Conservation (phyloP, 2,329 filamentous ascomycete species). For the Diplodia mutila region DNA sequence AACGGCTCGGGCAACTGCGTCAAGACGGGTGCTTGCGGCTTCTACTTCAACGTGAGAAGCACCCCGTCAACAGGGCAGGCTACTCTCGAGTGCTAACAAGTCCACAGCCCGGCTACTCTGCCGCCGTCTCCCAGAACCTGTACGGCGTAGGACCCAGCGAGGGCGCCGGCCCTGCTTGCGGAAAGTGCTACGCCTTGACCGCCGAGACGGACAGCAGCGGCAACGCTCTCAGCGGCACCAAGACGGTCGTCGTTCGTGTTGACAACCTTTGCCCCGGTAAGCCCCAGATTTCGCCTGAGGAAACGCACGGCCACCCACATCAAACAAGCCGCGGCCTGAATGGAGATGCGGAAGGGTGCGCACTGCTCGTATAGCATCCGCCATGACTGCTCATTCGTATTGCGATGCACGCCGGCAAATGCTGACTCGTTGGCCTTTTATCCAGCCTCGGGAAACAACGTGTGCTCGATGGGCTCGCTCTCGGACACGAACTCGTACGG, state of each 20-base stretch:
- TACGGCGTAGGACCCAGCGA: conserved; percentile 44
- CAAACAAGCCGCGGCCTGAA: neutral
- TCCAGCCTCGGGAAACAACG: conserved; percentile 39
- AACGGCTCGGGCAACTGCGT: conserved; percentile 28
- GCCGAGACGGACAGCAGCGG: conserved; percentile 40
- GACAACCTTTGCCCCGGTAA: conserved; percentile 46
- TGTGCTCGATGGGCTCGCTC: conserved; percentile 42
- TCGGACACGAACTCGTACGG: conserved; percentile 44
- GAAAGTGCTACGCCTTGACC: conserved; percentile 45
- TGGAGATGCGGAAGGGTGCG: neutral
- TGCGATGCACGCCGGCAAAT: neutral
- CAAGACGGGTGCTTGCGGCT: conserved; percentile 28
- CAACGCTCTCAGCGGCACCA: conserved; percentile 35
- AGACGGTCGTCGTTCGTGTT: conserved; percentile 44
- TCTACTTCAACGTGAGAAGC: conserved; percentile 28
- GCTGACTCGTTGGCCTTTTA: neutral
- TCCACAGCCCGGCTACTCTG: conserved; percentile 31
- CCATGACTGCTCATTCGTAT: neutral
- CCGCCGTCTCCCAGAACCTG: conserved; percentile 45
- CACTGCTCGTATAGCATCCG: neutral
- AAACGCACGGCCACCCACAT: neutral
- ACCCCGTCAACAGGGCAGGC: neutral
- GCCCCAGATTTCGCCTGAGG: neutral
- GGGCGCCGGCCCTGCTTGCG: conserved; percentile 46
- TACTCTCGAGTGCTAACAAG: neutral